These are phyloP conservation scores for Platismatia glauca DNA, from an alignment of 495 filamentous ascomycete genomes.

Conservation along the genomic window DNA sequence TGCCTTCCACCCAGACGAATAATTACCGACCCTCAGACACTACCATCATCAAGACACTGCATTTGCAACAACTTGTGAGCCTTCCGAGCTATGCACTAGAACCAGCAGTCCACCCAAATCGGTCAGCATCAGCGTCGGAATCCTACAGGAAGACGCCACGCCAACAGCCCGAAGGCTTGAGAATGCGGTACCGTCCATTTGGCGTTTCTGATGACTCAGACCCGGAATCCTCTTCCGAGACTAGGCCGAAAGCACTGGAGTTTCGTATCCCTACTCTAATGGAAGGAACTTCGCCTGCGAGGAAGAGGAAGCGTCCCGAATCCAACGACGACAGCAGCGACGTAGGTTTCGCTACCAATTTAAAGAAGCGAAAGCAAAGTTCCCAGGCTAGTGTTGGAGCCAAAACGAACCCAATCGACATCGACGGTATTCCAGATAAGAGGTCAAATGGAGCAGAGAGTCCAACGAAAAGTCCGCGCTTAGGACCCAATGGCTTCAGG, in stretches of 20 bases:
- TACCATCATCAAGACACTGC: conserved; percentile 14
- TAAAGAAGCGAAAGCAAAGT: conserved; percentile 7
- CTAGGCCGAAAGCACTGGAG: not conserved
- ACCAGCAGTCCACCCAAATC: not conserved
- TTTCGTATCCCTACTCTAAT: conserved; percentile 9
- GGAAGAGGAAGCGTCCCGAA: conserved; percentile 6
- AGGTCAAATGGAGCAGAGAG: not conserved
- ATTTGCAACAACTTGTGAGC: conserved; percentile 21
- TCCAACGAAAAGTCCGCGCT: not conserved
- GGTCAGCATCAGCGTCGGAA: conserved; percentile 3
- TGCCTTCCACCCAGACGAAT: conserved; percentile 17
- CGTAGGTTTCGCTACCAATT: not conserved
- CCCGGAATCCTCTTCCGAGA: not conserved
- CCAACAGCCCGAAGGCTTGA: conserved; percentile 21
- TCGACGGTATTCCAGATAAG: not conserved
- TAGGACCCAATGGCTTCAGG: not conserved
- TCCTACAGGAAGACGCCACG: conserved; percentile 11
- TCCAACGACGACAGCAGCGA: not conserved
- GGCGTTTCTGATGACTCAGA: conserved; percentile 14
- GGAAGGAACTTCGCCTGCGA: not conserved
- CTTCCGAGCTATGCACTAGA: conserved; percentile 7
- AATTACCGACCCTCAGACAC: conserved; percentile 8
- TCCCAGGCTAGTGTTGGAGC: not conserved
- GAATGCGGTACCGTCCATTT: conserved; percentile 26
- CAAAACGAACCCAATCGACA: not conserved